Evolutionary conservation across 805 yeast genomes (phyloP), one percentile per base, ranked within the genome.

Genomic region (Yamadazyma scolyti): DNA sequence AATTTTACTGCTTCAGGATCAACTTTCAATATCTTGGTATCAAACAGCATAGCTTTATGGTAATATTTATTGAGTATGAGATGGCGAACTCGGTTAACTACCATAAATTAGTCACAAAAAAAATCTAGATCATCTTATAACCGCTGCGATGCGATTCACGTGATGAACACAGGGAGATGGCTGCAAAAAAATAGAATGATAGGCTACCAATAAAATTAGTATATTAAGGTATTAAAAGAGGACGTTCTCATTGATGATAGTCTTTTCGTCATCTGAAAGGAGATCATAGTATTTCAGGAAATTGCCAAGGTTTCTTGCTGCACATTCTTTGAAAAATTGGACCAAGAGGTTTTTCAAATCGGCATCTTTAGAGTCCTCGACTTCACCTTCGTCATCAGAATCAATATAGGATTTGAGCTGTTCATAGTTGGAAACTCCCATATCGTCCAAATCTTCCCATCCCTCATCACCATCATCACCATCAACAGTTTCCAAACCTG

Each of bases 381-480:
- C 57, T 6, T 49, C 65, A 18, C 59, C 61, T 23, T 61, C 69
- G 14, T 61, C 67, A 28, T 62, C 71, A 2, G 65, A 65, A 21
- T 65, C 73, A 5, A 77, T 73, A 42, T 74, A 82, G 4, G 74
- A 67, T 44, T 75, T 71, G 31, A 83, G 51, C 37, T 78, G 79
- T 15, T 78, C 83, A 48, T 68, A 81, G 28, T 75, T 73, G 3
- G 83, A 75, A 2, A 68, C 74, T 1, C 79, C 83, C 25, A 75
- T 59, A 29, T 77, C 84, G 10, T 81, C 87, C 38, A 80, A 61
- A 44, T 82, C 93, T 45, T 84, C 93, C 89, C 93, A 82, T 1
- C 72, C 87, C 14, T 65, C 80, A 9, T 61, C 76, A 23, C 64
- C 73, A 15, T 49, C 67, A n/a, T 53, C 69, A 2, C 42, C 65